Base-by-base conservation (phyloP, 768 basidiomycete species). In the Hypsizygus marmoreus region DNA sequence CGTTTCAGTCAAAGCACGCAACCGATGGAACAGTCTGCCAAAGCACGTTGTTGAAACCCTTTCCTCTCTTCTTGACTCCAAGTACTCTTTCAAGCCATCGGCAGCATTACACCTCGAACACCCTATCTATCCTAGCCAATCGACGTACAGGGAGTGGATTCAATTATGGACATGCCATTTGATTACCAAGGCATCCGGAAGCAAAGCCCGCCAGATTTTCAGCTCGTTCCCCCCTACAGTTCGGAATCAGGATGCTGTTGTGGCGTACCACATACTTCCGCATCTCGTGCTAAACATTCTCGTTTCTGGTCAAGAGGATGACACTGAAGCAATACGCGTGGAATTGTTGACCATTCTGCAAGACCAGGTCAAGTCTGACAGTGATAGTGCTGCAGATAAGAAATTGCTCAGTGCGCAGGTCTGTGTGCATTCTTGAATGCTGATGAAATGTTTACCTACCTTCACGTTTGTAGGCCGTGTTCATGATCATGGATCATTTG, bases 81-180 rank as follows among this genome's bases (percentile, higher is more conserved):
- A 80, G 28, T 91, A 82, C 60, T 74, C 75, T 4, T 67, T 85
- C 12, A 71, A 73, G 12, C 72, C 76, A 20, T 71, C 70, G 6
- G 57, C 64, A 2, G 58, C 65, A 2, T 70, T 69, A 9, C 54
- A 69, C 2, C 61, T 73, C 14, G 64, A 72, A 39, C 80, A 85
- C 52, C 95, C 95, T 2, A 83, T 98, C 45, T 99, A 97, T 66
- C 76, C 80, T 1, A 67, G 68, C 4, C 77, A 84, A 45, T 63
- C 80, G 2, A 95, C 92, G 0, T 99, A 97, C 66, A 83, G 95
- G 31, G 95, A 98, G 64, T 99, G 97, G 97, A 79, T 98, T 25
- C 93, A 95, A 53, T 62, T 79, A 0, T 98, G 95, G 93, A 84
- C 92, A 1, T 73, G 78, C 8, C 77, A 91, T 62, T 77, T 99